These are phyloP conservation scores for Paracoccidioides brasiliensis DNA, from an alignment of 2,329 filamentous ascomycete genomes.

Conservation along the genomic window DNA sequence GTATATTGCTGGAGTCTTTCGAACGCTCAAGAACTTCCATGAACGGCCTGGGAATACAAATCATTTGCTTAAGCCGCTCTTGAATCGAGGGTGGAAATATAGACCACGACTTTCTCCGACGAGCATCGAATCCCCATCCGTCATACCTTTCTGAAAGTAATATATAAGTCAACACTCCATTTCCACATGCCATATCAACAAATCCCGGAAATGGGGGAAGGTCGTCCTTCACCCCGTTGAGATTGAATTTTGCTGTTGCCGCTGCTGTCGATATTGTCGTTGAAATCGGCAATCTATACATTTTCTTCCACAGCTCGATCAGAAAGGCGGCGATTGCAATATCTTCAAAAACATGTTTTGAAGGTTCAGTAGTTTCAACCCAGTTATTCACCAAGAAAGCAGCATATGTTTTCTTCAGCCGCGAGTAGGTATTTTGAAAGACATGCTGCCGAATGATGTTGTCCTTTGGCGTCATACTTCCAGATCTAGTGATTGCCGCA, in stretches of 20 bases:
- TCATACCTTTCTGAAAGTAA: conserved; percentile 65
- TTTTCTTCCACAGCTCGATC: conserved; percentile 77
- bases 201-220: conserved; percentile 60
- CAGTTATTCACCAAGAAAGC: conserved; percentile 56
- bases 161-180: conserved; percentile 77
- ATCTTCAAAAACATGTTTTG: conserved; percentile 93
- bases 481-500: conserved; percentile 38
- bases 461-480: conserved; percentile 71
- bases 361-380: conserved; percentile 76
- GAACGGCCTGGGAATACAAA: conserved; percentile 47
- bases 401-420: conserved; percentile 69
- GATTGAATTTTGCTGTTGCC: conserved; percentile 8
- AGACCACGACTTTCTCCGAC: conserved; percentile 71
- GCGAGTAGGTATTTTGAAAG: conserved; percentile 71
- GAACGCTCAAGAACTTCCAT: conserved; percentile 14
- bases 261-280: not conserved
- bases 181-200: conserved; percentile 91
- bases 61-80: conserved; percentile 42
- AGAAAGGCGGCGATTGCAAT: conserved; percentile 81
- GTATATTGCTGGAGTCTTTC: not conserved
- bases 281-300: conserved; percentile 46
- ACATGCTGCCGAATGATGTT: conserved; percentile 59
- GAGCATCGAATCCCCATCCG: conserved; percentile 86
- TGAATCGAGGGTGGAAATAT: conserved; percentile 47
- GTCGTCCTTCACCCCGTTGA: not conserved